A percentile compares a stretch with the other conserved stretches of the same genome.
Conservation (phyloP, 2,329 filamentous ascomycete species). For the Colletotrichum tabaci region DNA sequence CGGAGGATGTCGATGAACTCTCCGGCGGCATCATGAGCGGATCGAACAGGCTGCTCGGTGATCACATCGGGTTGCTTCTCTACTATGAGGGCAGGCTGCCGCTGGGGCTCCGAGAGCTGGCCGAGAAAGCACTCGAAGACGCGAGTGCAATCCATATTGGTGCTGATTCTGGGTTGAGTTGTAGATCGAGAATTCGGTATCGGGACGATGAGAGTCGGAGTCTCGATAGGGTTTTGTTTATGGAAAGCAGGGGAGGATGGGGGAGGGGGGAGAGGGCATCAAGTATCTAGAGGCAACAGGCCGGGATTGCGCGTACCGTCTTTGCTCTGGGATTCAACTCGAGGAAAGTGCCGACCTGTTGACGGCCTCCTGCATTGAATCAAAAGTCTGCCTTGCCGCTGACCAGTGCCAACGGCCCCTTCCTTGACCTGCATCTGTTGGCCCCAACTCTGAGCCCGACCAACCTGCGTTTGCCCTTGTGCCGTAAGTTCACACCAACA, state of each 20-base stretch:
- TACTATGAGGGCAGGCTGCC: not conserved
- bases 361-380: conserved; percentile 20
- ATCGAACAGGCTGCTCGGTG: conserved; percentile 4
- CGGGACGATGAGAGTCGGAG: too few relatives aligned
- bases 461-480: not conserved
- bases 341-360: too few relatives aligned
- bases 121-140: not conserved
- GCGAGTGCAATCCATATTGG: conserved; percentile 1
- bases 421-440: conserved; percentile 5
- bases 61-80: conserved; percentile 10
- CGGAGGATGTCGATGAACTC: conserved; percentile 31
- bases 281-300: not conserved
- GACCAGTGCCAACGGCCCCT: not conserved
- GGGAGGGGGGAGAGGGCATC: not conserved
- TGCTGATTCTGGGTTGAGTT: not conserved
- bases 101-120: not conserved
- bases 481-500: not conserved
- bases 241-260: not conserved
- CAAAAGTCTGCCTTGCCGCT: conserved; percentile 15
- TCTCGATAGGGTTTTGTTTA: not conserved
- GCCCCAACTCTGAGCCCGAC: not conserved
- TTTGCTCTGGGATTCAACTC: not conserved
- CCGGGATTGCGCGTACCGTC: too few relatives aligned
- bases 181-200: not conserved
- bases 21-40: conserved; percentile 16